phyloP scores from a whole-genome alignment of 208 protist species.

The Trypanosoma grayi region DNA sequence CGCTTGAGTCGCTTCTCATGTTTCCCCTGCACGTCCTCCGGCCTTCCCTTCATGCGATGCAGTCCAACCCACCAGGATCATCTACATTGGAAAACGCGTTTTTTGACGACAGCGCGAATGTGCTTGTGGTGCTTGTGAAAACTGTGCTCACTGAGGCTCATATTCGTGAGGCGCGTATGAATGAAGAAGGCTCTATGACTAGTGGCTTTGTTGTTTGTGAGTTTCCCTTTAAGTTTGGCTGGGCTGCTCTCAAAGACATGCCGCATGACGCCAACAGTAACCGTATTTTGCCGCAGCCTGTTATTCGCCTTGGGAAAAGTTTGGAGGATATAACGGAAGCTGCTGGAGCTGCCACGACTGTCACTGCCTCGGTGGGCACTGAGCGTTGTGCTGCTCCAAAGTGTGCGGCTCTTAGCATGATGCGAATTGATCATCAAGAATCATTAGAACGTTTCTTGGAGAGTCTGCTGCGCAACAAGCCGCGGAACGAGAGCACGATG shows the following conservation, averaged over 20 bases:
- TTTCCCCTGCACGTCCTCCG: constrained; percentile 74
- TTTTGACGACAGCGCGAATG: constrained; percentile 62
- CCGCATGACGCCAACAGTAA: constrained; percentile 73
- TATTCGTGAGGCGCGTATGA: constrained; percentile 1
- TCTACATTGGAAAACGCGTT: constrained; percentile 47
- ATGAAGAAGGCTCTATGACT: not conserved
- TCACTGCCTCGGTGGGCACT: not conserved
- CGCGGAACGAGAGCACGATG: not conserved
- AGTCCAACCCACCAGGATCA: constrained; percentile 30
- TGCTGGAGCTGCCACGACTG: not conserved
- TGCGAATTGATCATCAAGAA: constrained; percentile 44
- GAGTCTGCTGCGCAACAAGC: not conserved
- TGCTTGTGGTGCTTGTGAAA: constrained; percentile 54
- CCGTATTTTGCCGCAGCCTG: constrained; percentile 67
- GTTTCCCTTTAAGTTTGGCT: constrained; percentile 62
- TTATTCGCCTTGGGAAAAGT: constrained; percentile 38
- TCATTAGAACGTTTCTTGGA: constrained; percentile 28
- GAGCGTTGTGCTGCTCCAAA: not conserved
- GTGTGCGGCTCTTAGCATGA: constrained; percentile 8
- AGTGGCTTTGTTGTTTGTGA: constrained; percentile 41
- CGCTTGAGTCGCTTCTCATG: constrained; percentile 50
- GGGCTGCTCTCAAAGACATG: constrained; percentile 57
- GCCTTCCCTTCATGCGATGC: constrained; percentile 59
- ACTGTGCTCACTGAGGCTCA: constrained; percentile 44
- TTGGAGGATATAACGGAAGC: not conserved